Percentiles rank a stretch among this genome's conserved stretches.
Conservation (phyloP, 2,329 filamentous ascomycete genomes). For the Graphilbum fragrans region DNA sequence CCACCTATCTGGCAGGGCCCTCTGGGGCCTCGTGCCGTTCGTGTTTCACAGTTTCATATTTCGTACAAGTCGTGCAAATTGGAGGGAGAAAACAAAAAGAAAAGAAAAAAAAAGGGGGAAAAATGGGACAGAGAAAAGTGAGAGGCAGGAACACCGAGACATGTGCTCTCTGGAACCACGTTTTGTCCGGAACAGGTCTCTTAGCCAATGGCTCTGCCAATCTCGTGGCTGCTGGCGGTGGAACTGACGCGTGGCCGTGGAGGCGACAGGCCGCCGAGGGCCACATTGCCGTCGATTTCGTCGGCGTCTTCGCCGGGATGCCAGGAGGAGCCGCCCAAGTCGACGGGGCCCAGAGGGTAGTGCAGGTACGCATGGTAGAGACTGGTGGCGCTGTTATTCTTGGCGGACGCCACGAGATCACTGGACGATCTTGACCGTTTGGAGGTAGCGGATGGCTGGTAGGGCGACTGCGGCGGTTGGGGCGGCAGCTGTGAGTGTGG, state of each 20-base stretch:
- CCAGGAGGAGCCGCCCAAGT: background rate
- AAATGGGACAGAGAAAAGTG: background rate
- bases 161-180: background rate
- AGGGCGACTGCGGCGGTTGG: background rate
- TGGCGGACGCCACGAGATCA: background rate
- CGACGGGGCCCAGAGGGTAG: background rate
- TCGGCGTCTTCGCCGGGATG: background rate
- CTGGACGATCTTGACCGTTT: background rate
- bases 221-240: slow-evolving; percentile 20
- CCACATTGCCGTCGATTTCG: slow-evolving; percentile 28
- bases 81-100: background rate
- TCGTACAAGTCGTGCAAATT: background rate
- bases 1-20: background rate
- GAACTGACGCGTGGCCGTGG: slow-evolving; percentile 20
- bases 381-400: background rate
- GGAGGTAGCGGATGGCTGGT: background rate
- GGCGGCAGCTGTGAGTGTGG: background rate
- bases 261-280: slow-evolving; percentile 34
- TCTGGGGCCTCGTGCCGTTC: too few species aligned
- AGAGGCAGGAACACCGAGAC: background rate
- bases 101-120: background rate
- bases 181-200: background rate
- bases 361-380: slow-evolving; percentile 5
- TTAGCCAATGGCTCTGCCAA: slow-evolving; percentile 45
- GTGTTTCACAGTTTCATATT: background rate